These are phyloP conservation scores for Gossypium bickii DNA, from an alignment of 345 rosid species.

Conservation along the genomic window DNA sequence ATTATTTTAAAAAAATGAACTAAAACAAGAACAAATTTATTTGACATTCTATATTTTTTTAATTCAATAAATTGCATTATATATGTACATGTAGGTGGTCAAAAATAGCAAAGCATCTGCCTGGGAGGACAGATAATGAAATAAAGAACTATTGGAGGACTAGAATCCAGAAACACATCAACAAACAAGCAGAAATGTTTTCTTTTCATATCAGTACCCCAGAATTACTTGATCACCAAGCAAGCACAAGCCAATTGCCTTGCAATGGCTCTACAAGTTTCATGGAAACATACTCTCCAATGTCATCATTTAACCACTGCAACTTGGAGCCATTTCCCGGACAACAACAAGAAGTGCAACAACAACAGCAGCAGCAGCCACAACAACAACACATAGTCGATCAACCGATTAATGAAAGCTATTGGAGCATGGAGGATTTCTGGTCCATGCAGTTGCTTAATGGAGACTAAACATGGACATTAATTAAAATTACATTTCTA, in stretches of 20 bases:
- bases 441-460: slow-evolving; percentile 75
- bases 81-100: slow-evolving; percentile 55
- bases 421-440: slow-evolving; percentile 81
- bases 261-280: slow-evolving; percentile 32
- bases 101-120: slow-evolving; percentile 90
- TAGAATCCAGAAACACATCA: slow-evolving; percentile 82
- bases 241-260: slow-evolving; percentile 44
- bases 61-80: not conserved
- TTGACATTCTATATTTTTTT: not conserved
- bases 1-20: too few relatives aligned
- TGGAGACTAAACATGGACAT: slow-evolving; percentile 5
- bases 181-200: slow-evolving; percentile 40
- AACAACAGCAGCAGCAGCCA: not conserved
- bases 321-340: slow-evolving; percentile 22
- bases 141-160: slow-evolving; percentile 98
- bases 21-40: too few relatives aligned
- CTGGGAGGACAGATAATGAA: slow-evolving; percentile 97
- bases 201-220: slow-evolving; percentile 29
- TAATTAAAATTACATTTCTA: not conserved
- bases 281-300: slow-evolving; percentile 46
- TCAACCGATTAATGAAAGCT: slow-evolving; percentile 47
- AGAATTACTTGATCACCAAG: slow-evolving; percentile 37
- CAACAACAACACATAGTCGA: not conserved
- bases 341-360: not conserved
- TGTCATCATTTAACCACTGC: slow-evolving; percentile 29